Conservation (phyloP, 768 basidiomycete genomes). For the Ephemerocybe angulata region DNA sequence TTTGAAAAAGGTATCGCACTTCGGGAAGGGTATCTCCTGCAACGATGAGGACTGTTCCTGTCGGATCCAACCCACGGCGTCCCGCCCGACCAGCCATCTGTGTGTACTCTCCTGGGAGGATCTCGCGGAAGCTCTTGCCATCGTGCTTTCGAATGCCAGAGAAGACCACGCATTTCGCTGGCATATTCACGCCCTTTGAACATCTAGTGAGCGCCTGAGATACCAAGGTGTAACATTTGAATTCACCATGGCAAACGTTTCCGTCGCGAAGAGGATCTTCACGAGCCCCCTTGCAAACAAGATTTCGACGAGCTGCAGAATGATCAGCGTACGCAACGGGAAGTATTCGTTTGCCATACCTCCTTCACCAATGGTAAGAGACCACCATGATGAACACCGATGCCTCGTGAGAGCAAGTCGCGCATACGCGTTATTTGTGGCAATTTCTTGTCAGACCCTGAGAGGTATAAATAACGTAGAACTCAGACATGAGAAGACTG, state of each 20-base stretch:
- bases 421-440: conserved; percentile 92
- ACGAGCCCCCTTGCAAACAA: conserved; percentile 94
- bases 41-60: conserved; percentile 92
- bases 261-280: conserved; percentile 95
- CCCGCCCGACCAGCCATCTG: conserved; percentile 99
- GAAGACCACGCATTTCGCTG: conserved; percentile 95
- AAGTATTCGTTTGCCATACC: conserved; percentile 37
- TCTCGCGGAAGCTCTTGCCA: conserved; percentile 85
- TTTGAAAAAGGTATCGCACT: conserved; percentile 35
- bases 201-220: conserved; percentile 2
- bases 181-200: conserved; percentile 96
- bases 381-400: conserved; percentile 97
- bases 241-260: conserved; percentile 96
- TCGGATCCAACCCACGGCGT: conserved; percentile 89
- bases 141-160: conserved; percentile 95
- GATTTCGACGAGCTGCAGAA: conserved; percentile 82
- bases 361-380: conserved; percentile 96
- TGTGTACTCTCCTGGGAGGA: conserved; percentile 90
- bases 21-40: conserved; percentile 84
- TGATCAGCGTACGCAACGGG: conserved; percentile 9
- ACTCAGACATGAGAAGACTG: conserved; percentile 9
- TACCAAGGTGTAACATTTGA: not conserved
- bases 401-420: conserved; percentile 85
- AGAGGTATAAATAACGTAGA: conserved; percentile 4
- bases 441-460: conserved; percentile 86